These are phyloP conservation scores for Aspergillus wentii DNA, from an alignment of 495 filamentous ascomycete species.

Conservation along the genomic window DNA sequence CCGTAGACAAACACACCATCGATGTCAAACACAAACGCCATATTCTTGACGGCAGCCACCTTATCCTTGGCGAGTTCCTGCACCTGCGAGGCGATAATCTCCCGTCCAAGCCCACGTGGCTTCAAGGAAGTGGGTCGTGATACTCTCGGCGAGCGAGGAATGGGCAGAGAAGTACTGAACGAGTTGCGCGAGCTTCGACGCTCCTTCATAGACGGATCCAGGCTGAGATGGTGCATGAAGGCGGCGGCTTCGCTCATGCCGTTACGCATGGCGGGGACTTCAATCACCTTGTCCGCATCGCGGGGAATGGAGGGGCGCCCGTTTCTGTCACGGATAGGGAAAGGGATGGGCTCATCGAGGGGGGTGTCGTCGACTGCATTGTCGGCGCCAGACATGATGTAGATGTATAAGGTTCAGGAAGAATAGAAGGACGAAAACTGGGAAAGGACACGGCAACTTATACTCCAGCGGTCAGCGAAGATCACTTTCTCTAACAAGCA, in stretches of 20 bases:
- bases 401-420: conserved; percentile 12
- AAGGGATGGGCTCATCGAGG: conserved; percentile 22
- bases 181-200: conserved; percentile 72
- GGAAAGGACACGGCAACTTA: no score
- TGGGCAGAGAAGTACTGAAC: conserved; percentile 71
- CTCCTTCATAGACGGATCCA: conserved; percentile 61
- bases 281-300: conserved; percentile 52
- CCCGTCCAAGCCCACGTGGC: conserved; percentile 50
- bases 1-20: conserved; percentile 84
- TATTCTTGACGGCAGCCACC: conserved; percentile 58
- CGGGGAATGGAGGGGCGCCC: conserved; percentile 44
- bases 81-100: conserved; percentile 66
- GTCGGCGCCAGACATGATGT: conserved; percentile 62
- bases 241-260: conserved; percentile 62
- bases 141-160: conserved; percentile 65
- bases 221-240: conserved; percentile 71
- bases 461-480: no score
- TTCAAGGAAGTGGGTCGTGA: conserved; percentile 58
- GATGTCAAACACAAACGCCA: conserved; percentile 90
- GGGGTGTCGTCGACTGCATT: conserved; percentile 43
- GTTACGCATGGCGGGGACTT: conserved; percentile 67
- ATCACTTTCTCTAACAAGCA: no score
- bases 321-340: conserved; percentile 19
- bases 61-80: conserved; percentile 69
- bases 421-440: conserved; percentile 2